phyloP scores from a whole-genome alignment of 1,284 basidiomycete species.

The Rhizoctonia solani region DNA sequence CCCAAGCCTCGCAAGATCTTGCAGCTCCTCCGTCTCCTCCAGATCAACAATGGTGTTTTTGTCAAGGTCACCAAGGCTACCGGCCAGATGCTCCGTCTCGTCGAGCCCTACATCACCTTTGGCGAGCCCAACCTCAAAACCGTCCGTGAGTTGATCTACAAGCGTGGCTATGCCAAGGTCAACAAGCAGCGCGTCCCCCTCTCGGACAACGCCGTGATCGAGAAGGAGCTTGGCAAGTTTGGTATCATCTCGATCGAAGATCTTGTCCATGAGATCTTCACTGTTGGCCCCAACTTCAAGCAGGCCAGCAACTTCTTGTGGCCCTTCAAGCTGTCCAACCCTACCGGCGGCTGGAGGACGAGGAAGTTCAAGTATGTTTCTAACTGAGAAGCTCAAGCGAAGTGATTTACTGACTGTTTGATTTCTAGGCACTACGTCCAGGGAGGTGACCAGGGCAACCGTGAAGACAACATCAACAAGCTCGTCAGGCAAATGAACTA shows the following conservation, averaged over 20 bases:
- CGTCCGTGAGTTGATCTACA: slow-evolving; percentile 98
- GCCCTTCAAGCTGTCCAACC: slow-evolving; percentile 99
- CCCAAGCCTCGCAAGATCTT: slow-evolving; percentile 99
- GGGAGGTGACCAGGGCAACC: slow-evolving; percentile 96
- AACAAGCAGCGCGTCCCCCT: slow-evolving; percentile 97
- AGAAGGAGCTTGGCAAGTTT: slow-evolving; percentile 89
- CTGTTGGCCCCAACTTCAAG: slow-evolving; percentile 98
- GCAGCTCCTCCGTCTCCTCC: slow-evolving; percentile 96
- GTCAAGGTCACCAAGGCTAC: slow-evolving; percentile 97
- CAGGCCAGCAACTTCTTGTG: slow-evolving; percentile 93
- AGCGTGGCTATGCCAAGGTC: slow-evolving; percentile 99
- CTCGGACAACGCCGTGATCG: slow-evolving; percentile 92
- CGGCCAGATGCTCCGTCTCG: slow-evolving; percentile 95
- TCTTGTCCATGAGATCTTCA: slow-evolving; percentile 96
- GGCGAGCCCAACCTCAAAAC: slow-evolving; percentile 97
- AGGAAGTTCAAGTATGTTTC: slow-evolving; percentile 81
- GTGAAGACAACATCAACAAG: slow-evolving; percentile 95
- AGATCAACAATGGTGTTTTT: slow-evolving; percentile 99
- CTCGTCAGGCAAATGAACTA: slow-evolving; percentile 98
- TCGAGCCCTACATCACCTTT: slow-evolving; percentile 97
- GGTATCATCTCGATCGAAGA: slow-evolving; percentile 98
- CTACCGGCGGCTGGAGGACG: slow-evolving; percentile 95
- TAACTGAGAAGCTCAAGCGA: slow-evolving; percentile 39
- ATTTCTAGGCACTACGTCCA: slow-evolving; percentile 70
- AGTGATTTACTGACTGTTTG: slow-evolving; percentile 1